Percentiles rank a stretch among this genome's conserved stretches.
Conservation (phyloP, 202 grass and related monocot genomes). For the Cymbopogon flexuosus region DNA sequence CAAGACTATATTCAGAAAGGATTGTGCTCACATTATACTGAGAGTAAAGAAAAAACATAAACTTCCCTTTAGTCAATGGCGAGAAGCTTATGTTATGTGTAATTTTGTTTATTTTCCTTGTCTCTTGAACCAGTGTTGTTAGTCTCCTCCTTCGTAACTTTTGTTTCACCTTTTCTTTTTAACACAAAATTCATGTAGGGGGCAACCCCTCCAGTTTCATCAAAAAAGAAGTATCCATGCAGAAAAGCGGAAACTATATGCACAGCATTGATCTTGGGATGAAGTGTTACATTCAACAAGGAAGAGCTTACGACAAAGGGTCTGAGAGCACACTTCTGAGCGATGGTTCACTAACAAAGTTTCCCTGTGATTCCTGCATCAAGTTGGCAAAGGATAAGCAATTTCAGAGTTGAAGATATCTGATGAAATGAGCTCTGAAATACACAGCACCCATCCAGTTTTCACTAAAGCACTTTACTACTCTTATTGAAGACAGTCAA, state of each 20-base stretch:
- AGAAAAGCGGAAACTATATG: neutral
- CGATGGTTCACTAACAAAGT: conserved; percentile 51
- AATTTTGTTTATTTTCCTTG: too few species aligned
- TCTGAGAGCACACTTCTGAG: conserved; percentile 80
- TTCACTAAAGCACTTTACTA: neutral
- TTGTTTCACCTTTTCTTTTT: too few species aligned
- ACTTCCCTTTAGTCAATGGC: too few species aligned
- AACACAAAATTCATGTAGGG: too few species aligned
- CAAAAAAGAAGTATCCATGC: neutral
- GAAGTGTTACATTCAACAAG: conserved; percentile 22
- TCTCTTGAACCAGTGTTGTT: too few species aligned
- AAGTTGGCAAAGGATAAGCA: conserved; percentile 25
- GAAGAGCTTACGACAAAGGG: conserved; percentile 69
- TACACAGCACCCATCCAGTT: neutral
- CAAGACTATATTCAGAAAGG: too few species aligned
- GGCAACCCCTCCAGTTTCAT: too few species aligned
- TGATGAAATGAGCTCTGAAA: neutral
- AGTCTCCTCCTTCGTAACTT: too few species aligned
- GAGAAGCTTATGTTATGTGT: too few species aligned
- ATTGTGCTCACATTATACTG: too few species aligned
- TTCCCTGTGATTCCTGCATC: conserved; percentile 53
- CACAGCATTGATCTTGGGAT: neutral
- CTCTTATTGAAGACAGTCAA: neutral
- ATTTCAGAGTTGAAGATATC: neutral
- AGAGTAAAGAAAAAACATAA: too few species aligned